Evolutionary conservation across 2,329 filamentous ascomycete genomes (phyloP).

Genomic region (Sporothrix mexicana): DNA sequence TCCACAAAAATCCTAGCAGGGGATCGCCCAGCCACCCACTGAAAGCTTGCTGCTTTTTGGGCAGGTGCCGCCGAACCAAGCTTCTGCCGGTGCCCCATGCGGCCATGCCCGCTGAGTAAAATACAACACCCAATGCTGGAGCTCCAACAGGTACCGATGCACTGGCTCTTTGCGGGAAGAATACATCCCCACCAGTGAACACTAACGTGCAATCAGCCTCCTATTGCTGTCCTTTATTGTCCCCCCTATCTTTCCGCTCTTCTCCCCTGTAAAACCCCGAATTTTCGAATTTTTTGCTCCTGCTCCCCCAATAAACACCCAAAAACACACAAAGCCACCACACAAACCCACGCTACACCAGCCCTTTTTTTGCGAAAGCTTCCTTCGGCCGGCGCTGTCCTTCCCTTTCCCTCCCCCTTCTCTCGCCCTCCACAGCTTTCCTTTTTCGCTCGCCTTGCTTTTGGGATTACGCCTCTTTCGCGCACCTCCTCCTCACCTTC

Average conservation of each 20-base stretch:
- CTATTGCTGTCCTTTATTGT: not conserved
- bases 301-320: constrained; percentile 15
- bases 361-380: constrained; percentile 21
- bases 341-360: constrained; percentile 6
- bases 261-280: constrained; percentile 20
- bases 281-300: not conserved
- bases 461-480: constrained; percentile 23
- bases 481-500: constrained; percentile 5
- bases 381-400: constrained; percentile 18
- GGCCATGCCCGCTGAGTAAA: not conserved
- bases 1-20: not conserved
- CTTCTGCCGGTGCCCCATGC: not conserved
- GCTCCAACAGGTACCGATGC: not conserved
- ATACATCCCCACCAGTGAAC: constrained; percentile 2
- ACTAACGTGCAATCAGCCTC: constrained; percentile 16
- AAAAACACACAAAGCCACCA: constrained; percentile 14
- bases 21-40: constrained; percentile 18
- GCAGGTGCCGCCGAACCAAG: constrained; percentile 10
- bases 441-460: constrained; percentile 11
- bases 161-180: constrained; percentile 11
- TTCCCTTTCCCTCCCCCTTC: constrained; percentile 15
- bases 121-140: not conserved
- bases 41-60: not conserved
- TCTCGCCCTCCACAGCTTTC: constrained; percentile 32
- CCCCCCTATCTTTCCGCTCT: not conserved